These are phyloP conservation scores for Metarhizium brunneum DNA, from an alignment of 2,329 filamentous ascomycete species.

Conservation along the genomic window DNA sequence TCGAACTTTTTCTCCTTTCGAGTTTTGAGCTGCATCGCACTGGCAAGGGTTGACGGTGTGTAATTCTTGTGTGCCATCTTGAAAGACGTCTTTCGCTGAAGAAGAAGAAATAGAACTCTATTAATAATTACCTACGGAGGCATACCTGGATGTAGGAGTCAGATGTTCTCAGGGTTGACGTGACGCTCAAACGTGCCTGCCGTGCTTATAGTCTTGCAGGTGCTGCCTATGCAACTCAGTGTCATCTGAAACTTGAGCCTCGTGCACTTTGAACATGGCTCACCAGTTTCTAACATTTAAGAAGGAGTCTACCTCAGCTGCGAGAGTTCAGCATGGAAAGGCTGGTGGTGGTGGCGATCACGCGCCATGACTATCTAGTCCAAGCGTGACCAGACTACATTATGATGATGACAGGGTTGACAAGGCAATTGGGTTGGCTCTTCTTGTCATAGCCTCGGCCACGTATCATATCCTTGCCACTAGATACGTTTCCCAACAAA, in stretches of 20 bases:
- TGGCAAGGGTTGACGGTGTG: constrained; percentile 19
- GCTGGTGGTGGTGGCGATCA: background rate
- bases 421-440: background rate
- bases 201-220: background rate
- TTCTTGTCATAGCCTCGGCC: background rate
- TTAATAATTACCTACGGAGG: background rate
- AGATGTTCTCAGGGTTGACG: background rate
- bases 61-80: constrained; percentile 17
- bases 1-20: constrained; percentile 39
- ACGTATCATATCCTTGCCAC: background rate
- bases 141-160: background rate
- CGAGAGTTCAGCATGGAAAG: background rate
- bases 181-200: background rate
- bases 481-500: too few relatives aligned
- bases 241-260: constrained; percentile 2
- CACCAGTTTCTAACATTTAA: background rate
- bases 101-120: background rate
- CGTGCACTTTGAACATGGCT: background rate
- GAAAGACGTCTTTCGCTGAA: background rate
- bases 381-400: constrained; percentile 5
- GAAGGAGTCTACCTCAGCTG: background rate
- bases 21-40: constrained; percentile 41
- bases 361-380: constrained; percentile 2
- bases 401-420: constrained; percentile 1
- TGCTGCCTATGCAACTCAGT: background rate